phyloP scores from a whole-genome alignment of 1,284 basidiomycete genomes.

The Phylloporus sp. region DNA sequence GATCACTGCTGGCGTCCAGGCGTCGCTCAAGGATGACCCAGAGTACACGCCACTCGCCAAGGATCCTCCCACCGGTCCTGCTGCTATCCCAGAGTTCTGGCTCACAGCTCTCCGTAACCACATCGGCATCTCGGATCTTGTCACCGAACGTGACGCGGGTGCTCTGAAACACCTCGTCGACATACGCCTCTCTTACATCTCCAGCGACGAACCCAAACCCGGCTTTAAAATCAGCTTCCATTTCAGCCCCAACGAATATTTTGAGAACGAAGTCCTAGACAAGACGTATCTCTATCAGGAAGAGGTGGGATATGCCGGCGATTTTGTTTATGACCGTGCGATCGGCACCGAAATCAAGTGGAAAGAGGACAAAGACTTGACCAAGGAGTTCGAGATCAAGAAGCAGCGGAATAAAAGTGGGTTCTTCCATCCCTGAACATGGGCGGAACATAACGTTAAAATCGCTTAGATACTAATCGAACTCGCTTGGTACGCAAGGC shows the following conservation, averaged over 20 bases:
- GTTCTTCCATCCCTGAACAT: slow-evolving; percentile 32
- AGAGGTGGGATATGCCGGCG: slow-evolving; percentile 92
- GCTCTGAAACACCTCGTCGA: slow-evolving; percentile 76
- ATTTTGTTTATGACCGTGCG: slow-evolving; percentile 95
- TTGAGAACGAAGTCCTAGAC: slow-evolving; percentile 83
- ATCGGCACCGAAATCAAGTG: slow-evolving; percentile 92
- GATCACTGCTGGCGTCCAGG: slow-evolving; percentile 80
- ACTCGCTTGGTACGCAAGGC: slow-evolving; percentile 92
- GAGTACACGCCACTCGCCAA: slow-evolving; percentile 66
- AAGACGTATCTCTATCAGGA: slow-evolving; percentile 98
- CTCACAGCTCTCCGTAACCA: slow-evolving; percentile 96
- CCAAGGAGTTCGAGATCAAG: slow-evolving; percentile 98
- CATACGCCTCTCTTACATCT: slow-evolving; percentile 74
- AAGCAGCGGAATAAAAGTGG: slow-evolving; percentile 98
- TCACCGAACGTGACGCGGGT: slow-evolving; percentile 91
- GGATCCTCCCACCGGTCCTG: slow-evolving; percentile 48
- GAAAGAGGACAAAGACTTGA: slow-evolving; percentile 98
- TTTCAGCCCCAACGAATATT: slow-evolving; percentile 88
- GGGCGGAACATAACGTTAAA: slow-evolving; percentile 12
- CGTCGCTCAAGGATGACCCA: slow-evolving; percentile 73
- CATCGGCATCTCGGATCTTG: slow-evolving; percentile 84
- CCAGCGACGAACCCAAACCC: slow-evolving; percentile 66
- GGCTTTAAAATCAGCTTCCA: slow-evolving; percentile 92
- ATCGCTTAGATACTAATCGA: slow-evolving; percentile 82
- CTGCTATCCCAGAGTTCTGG: slow-evolving; percentile 93